Evolutionary conservation across 805 yeast species (phyloP).

Genomic region (Kazachstania martiniae): DNA sequence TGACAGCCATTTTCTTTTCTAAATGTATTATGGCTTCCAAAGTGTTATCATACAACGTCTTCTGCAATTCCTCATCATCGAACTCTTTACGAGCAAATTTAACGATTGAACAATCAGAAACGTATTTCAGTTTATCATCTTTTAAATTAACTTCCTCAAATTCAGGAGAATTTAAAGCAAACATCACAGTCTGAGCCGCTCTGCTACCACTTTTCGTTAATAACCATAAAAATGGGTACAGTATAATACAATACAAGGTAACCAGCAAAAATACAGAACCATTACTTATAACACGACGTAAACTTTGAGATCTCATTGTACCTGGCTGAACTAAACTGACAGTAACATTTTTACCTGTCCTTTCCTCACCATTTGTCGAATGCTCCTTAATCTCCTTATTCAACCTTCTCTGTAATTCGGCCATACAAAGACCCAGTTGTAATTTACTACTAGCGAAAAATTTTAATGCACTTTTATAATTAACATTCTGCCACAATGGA

Average conservation of each 20-base stretch:
- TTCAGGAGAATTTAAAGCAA: slow-evolving; percentile 63
- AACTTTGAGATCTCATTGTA: slow-evolving; percentile 75
- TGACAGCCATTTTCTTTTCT: slow-evolving; percentile 65
- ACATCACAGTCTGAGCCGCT: slow-evolving; percentile 72
- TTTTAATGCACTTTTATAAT: slow-evolving; percentile 59
- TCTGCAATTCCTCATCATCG: slow-evolving; percentile 49
- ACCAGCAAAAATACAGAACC: slow-evolving; percentile 61
- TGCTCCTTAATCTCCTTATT: slow-evolving; percentile 54
- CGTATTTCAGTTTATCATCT: slow-evolving; percentile 33
- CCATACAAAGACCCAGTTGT: slow-evolving; percentile 61
- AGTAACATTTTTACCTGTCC: slow-evolving; percentile 48
- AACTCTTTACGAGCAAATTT: slow-evolving; percentile 55
- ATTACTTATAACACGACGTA: slow-evolving; percentile 65
- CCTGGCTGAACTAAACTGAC: slow-evolving; percentile 86
- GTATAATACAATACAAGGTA: slow-evolving; percentile 41
- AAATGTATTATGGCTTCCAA: slow-evolving; percentile 42
- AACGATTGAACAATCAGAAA: slow-evolving; percentile 56
- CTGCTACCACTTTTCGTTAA: slow-evolving; percentile 62
- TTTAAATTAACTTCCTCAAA: slow-evolving; percentile 54
- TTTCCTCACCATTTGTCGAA: slow-evolving; percentile 15
- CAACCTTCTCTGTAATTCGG: slow-evolving; percentile 63
- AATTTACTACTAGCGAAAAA: slow-evolving; percentile 78
- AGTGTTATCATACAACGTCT: slow-evolving; percentile 49
- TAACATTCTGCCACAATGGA: slow-evolving; percentile 47
- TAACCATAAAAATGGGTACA: slow-evolving; percentile 78